A percentile compares a stretch with the other conserved stretches of the same genome.
These are phyloP conservation scores for Coffea humblotiana DNA, from an alignment of 305 asterid genomes.

Conservation along the genomic window DNA sequence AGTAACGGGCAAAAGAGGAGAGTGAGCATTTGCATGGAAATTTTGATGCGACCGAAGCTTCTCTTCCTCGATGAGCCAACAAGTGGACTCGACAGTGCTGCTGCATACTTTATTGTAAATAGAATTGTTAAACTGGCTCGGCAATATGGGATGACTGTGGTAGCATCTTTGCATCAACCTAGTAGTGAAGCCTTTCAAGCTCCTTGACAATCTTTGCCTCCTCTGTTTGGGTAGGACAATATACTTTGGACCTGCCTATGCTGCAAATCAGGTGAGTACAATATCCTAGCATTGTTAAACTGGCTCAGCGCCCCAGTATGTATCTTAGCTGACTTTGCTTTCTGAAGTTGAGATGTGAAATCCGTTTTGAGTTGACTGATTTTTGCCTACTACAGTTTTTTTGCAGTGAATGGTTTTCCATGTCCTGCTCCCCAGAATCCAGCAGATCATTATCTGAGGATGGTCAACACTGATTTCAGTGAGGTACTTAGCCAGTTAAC, in stretches of 20 bases:
- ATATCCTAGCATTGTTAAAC: too few relatives aligned
- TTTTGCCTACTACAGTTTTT: slow-evolving; percentile 39
- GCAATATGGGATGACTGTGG: slow-evolving; percentile 35
- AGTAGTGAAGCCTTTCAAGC: slow-evolving; percentile 48
- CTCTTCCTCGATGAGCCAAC: slow-evolving; percentile 63
- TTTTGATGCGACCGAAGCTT: slow-evolving; percentile 50
- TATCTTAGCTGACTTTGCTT: too few relatives aligned
- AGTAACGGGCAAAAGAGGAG: slow-evolving; percentile 57
- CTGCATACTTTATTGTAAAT: slow-evolving; percentile 51
- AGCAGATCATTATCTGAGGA: slow-evolving; percentile 61
- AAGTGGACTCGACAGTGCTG: slow-evolving; percentile 60
- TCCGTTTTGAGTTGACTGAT: neutral
- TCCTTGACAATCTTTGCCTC: slow-evolving; percentile 49
- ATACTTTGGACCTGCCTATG: slow-evolving; percentile 45
- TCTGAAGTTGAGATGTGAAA: too few relatives aligned
- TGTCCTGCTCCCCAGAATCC: slow-evolving; percentile 57
- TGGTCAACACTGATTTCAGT: slow-evolving; percentile 57
- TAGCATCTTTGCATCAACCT: slow-evolving; percentile 61
- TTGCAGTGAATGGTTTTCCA: slow-evolving; percentile 49
- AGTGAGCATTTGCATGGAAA: slow-evolving; percentile 56
- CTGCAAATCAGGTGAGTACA: slow-evolving; percentile 44
- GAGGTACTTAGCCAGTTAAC: slow-evolving; percentile 33
- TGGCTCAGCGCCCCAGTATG: too few relatives aligned
- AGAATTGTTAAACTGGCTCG: slow-evolving; percentile 40
- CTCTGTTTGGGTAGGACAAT: slow-evolving; percentile 47